Evolutionary conservation across 176 grass and related monocot species (phyloP), one percentile per base, ranked within the genome.

Genomic region (Saccharum officinarum): DNA sequence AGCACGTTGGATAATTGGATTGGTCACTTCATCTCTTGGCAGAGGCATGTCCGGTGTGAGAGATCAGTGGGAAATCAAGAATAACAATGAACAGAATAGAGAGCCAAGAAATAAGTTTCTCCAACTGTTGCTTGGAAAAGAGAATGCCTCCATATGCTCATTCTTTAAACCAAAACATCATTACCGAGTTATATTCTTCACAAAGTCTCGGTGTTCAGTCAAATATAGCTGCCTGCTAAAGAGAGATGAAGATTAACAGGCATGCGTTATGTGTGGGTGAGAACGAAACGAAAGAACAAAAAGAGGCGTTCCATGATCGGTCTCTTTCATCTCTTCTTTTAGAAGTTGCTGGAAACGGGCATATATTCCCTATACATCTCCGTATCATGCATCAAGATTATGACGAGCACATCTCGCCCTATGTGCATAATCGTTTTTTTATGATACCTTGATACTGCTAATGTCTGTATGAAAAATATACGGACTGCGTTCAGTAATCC

Each of bases 171-270:
- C 39, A 25, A 71, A 71, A 26, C n/a, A 44, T 3, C 39, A 25
- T 44, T 70, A 42, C 10, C 22, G 68, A 14, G 28, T 34, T 28
- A 31, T 45, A 46, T n/a, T 37, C 31, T 45, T 77, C 69, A 68
- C 49, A 41, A 77, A 64, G 60, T 59, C 45, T 52, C 20, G 5
- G 10, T 13, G 79, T 59, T 76, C 67, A 81, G 71, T 81, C 49
- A 80, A 90, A 83, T 79, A 54, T 23, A 23, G 61, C 18, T 47
- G 13, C 12, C 71, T 6, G 23, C 8, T 5, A 9, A 69, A 69
- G 28, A 26, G 23, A 46, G 25, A 57, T 25, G 45, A 45, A 81
- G 42, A 25, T 14, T 10, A 17, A 39, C 7, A 52, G 17, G 6
- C 11, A 70, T 17, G 8, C 10, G 3, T 12, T 79, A 55, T 67